Evolutionary conservation across 2,329 filamentous ascomycete species (phyloP), one percentile per base, ranked within the genome.

Genomic region (Hypoxylon sp.): DNA sequence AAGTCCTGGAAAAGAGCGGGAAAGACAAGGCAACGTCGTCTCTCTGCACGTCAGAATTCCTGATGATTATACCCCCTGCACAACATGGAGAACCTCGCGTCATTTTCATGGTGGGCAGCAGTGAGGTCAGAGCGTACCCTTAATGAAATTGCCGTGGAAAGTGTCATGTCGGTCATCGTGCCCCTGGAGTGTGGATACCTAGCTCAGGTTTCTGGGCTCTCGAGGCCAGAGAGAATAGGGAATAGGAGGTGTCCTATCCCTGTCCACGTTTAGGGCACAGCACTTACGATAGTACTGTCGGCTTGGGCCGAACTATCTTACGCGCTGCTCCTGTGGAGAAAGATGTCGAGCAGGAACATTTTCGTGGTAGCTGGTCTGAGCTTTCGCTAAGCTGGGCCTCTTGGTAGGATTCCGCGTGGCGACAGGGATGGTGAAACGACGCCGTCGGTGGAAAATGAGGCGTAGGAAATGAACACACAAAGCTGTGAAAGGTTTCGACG

Each of bases 361-460:
- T 43, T 46, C 44, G 22, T 15, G 22, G 41, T 66, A 41, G n/a
- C 41, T 68, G 65, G 65, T 68, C 65, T 68, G 65, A 68, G 65
- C 65, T 66, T 57, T 30, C 44, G 37, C 58, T 59, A 61, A 56
- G 22, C 56, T 19, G 48, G 61, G 20, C 24, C 50, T 53, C 48
- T 55, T 46, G 30, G 39, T 26, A 34, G 46, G 41, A 62, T 64
- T 55, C 55, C 41, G 62, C 58, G 59, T 59, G 54, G 54, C n/a
- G 48, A 64, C 62, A 68, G 65, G 62, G 65, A 64, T 65, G 52
- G 50, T 66, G 59, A 65, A 68, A 65, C 62, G 59, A 63, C 28
- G 30, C 65, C 59, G 62, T 62, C 30, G 26, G 24, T 34, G 49
- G 59, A 41, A 65, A 65, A 53, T 62, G 62, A 67, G 65, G 65